These are phyloP conservation scores for Cytospora mali DNA, from an alignment of 2,329 filamentous ascomycete species.

Conservation along the genomic window DNA sequence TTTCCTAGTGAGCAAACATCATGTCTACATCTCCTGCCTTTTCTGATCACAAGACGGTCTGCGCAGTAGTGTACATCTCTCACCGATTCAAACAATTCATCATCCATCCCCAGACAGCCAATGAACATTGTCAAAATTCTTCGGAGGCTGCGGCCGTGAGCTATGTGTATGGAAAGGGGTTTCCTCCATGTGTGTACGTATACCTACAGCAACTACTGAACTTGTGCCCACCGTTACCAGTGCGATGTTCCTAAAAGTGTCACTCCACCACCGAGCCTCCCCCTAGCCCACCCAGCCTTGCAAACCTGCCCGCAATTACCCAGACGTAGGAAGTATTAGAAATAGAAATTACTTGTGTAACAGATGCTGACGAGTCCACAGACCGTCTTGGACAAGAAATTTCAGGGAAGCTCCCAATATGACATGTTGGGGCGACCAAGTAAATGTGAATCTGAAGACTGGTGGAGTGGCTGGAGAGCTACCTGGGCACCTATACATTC, in stretches of 20 bases:
- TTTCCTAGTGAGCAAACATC: constrained; percentile 13
- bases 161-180: neutral
- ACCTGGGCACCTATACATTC: neutral
- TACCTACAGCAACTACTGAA: neutral
- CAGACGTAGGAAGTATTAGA: neutral
- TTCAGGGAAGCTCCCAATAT: no score
- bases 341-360: neutral
- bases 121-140: neutral
- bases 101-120: no score
- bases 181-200: neutral
- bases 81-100: no score
- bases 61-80: neutral
- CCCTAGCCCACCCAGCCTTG: neutral
- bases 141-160: neutral
- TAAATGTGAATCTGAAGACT: neutral
- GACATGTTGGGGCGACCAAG: neutral
- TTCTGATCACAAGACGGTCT: constrained; percentile 14
- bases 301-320: neutral
- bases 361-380: neutral
- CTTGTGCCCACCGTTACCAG: neutral
- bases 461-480: neutral
- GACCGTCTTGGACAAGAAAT: neutral
- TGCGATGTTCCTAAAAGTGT: neutral
- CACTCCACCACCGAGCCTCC: neutral
- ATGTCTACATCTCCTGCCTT: constrained; percentile 6